A percentile compares a stretch with the other conserved stretches of the same genome.
phyloP scores from a whole-genome alignment of 345 rosid genomes.

The Hevea brasiliensis region DNA sequence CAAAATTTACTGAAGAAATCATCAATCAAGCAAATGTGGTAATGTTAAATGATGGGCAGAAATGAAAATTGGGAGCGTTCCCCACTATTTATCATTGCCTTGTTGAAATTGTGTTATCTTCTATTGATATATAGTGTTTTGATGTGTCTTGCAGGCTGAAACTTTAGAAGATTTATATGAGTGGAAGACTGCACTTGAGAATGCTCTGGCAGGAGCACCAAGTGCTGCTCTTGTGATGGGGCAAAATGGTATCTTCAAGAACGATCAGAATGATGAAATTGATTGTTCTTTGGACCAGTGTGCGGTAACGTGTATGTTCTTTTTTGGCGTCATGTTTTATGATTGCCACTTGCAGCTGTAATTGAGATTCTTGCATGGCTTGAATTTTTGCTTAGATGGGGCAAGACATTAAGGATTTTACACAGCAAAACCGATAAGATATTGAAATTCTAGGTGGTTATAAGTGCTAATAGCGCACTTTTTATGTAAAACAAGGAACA shows the following conservation, averaged over 20 bases:
- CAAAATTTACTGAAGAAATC: no score
- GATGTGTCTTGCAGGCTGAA: slow-evolving; percentile 64
- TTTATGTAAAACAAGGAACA: background rate
- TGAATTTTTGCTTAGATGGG: background rate
- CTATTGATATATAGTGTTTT: background rate
- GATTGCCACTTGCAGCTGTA: background rate
- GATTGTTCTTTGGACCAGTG: slow-evolving; percentile 48
- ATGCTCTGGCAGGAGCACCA: slow-evolving; percentile 91
- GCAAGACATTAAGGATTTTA: background rate
- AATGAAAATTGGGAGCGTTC: background rate
- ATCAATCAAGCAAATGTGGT: no score
- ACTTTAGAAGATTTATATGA: slow-evolving; percentile 79
- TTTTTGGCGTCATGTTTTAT: background rate
- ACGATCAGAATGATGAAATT: slow-evolving; percentile 57
- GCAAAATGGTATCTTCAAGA: slow-evolving; percentile 74
- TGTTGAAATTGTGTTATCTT: background rate
- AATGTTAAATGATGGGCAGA: background rate
- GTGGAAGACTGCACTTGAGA: slow-evolving; percentile 92
- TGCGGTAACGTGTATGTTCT: slow-evolving; percentile 17
- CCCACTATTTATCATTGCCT: background rate
- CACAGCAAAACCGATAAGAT: background rate
- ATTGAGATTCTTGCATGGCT: background rate
- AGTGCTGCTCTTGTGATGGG: slow-evolving; percentile 66
- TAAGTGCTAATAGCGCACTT: background rate
- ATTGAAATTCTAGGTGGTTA: background rate